Evolutionary conservation across 306 rosid genomes (phyloP), one percentile per base, ranked within the genome.

Genomic region (Prunus armeniaca): DNA sequence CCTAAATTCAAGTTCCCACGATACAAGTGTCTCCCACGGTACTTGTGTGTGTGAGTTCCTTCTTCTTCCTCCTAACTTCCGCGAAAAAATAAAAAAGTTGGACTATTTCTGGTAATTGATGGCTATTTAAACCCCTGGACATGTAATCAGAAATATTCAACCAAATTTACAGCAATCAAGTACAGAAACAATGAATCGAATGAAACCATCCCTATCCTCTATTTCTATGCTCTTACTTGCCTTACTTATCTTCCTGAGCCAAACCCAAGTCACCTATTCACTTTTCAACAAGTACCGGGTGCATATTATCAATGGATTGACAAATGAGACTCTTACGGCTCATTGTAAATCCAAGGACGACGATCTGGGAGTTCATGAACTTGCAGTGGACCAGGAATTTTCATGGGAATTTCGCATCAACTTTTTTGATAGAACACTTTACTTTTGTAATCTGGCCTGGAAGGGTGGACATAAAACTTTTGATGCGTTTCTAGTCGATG

Each of bases 301-400:
- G 9, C 60, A 74, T 4, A 13, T 74, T 41, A 5, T 38, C 25
- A 61, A 74, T 18, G 68, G 63, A 12, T 38, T 74, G 46, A 32
- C 10, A 15, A 74, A 24, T 20, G 47, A 63, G 20, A 6, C 18
- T 12, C 41, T 75, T 3, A 12, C 34, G 15, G 69, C 22, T 18
- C 71, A 74, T 32, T 74, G 70, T 19, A 45, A 61, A 18, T 61
- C 78, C n/a, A 27, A 50, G 30, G 63, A 73, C 43, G 45, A 24
- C 30, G 28, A 75, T 62, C 50, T 61, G 4, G 46, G 25, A 24
- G 7, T 30, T n/a, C 78, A 22, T 6, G 10, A 25, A 15, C 10
- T 61, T 2, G 0, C 27, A 9, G 0, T 9, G 20, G n/a, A 49
- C 17, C 10, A 74, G 9, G 30, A 45, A 4, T 11, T 61, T 12